Conservation (phyloP, 2,329 filamentous ascomycete species). For the Clonostachys chloroleuca region DNA sequence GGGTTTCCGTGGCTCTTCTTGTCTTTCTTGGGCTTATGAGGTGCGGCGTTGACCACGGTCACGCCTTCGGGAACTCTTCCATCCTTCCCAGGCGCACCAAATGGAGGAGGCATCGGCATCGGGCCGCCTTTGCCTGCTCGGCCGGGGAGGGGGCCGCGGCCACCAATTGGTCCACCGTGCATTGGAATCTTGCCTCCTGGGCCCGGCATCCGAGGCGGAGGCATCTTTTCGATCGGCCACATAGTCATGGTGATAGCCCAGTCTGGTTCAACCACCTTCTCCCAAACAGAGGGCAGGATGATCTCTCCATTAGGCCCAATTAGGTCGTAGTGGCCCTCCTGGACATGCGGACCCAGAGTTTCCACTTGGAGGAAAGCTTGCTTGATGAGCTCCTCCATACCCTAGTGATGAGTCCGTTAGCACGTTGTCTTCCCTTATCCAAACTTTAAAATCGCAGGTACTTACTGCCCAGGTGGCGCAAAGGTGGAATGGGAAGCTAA, state of each 20-base stretch:
- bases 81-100: too few species aligned
- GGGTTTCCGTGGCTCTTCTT: constrained; percentile 3
- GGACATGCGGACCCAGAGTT: constrained; percentile 69
- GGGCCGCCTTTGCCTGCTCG: too few species aligned
- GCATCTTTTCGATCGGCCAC: constrained; percentile 50
- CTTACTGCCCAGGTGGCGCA: constrained; percentile 81
- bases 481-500: constrained; percentile 83
- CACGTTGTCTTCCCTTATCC: background rate
- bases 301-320: constrained; percentile 77
- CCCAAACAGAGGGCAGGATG: constrained; percentile 75
- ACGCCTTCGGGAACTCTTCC: background rate
- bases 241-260: constrained; percentile 49
- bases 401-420: constrained; percentile 40
- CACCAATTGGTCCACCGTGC: background rate
- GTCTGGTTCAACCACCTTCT: constrained; percentile 75
- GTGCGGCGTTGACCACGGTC: constrained; percentile 3
- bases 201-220: constrained; percentile 6
- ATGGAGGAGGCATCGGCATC: too few species aligned
- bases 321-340: constrained; percentile 75
- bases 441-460: constrained; percentile 11
- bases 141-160: background rate
- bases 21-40: constrained; percentile 2
- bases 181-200: constrained; percentile 1
- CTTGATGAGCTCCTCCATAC: constrained; percentile 82
- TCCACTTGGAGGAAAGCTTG: constrained; percentile 81